Evolutionary conservation across 2,329 filamentous ascomycete species (phyloP), one percentile per base, ranked within the genome.

Genomic region (Coniochaeta sp.): DNA sequence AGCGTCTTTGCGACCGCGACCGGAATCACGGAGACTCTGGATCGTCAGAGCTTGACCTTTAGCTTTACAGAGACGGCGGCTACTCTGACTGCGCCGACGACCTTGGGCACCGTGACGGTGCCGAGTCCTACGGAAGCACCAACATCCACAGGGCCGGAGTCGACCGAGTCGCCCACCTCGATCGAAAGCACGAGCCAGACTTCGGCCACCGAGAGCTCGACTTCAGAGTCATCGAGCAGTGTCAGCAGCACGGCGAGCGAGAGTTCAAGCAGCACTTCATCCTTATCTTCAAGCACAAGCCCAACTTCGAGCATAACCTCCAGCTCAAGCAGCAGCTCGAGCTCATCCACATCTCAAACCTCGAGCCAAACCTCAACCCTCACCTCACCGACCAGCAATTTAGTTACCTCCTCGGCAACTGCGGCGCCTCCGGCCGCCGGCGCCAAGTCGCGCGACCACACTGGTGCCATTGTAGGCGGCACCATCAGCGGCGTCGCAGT

Each of bases 381-480:
- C 18, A 45, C 51, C 13, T 48, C 53, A 45, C 51, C 26, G 48
- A 55, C 12, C n/a, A 50, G 53, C 26, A 54, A 58, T 14, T 42
- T 57, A 12, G 45, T 57, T 10, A 57, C 60, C 2, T 45, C 57
- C 18, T 54, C 52, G 16, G 61, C 61, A 1, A 45, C 31, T 27
- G 42, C 50, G n/a, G 48, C 56, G 7, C 32, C 54, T 35, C 38
- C 63, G 12, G 55, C 66, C 2, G 60, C 61, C 33, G 58, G 59
- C 7, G 54, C 61, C n/a, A 35, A 49, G 22, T 42, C 47, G 16
- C 51, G 53, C 16, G 59, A 67, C 35, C 66, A 65, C n/a, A 72
- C 71, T 0, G 76, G 75, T 1, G 74, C 74, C 33, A 79, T 82
- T 30, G 71, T 82, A 3, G 79, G 79, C 24, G 79, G 76, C 12